Percentiles rank a stretch among this genome's conserved stretches.
These are phyloP conservation scores for Annulohypoxylon truncatum DNA, from an alignment of 2,329 filamentous ascomycete genomes.

Conservation along the genomic window DNA sequence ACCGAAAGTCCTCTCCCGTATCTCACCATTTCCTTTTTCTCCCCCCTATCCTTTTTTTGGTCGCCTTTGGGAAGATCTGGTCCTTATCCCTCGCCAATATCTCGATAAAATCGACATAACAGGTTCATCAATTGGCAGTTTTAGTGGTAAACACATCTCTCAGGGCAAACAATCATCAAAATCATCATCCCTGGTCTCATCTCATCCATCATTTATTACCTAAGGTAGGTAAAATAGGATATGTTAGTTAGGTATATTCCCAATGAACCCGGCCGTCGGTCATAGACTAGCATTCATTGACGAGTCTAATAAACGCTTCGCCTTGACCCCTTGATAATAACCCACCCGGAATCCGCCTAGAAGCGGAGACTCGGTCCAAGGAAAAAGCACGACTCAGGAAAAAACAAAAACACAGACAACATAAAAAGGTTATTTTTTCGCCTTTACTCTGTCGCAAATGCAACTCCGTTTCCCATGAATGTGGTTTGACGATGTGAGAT, in stretches of 20 bases:
- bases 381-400: conserved; percentile 14
- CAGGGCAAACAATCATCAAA: conserved; percentile 15
- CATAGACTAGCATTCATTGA: conserved; percentile 1
- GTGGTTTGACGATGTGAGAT: conserved; percentile 25
- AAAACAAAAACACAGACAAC: conserved; percentile 1
- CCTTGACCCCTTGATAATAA: not conserved
- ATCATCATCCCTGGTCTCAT: conserved; percentile 20
- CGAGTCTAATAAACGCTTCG: not conserved
- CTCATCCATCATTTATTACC: not conserved
- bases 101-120: conserved; percentile 13
- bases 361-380: conserved; percentile 19
- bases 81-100: not conserved
- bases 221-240: not conserved
- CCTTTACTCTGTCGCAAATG: conserved; percentile 39
- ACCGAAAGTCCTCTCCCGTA: conserved; percentile 12
- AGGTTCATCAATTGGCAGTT: not conserved
- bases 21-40: not conserved
- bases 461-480: conserved; percentile 39
- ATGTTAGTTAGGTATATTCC: conserved; percentile 10
- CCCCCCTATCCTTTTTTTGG: not conserved
- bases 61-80: not conserved
- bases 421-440: conserved; percentile 23
- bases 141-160: not conserved
- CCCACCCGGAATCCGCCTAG: conserved; percentile 1
- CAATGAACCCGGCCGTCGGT: not conserved